Percentiles rank a stretch among this genome's conserved stretches.
These are phyloP conservation scores for Toxicodendron radicans DNA, from an alignment of 345 rosid species.

Conservation along the genomic window DNA sequence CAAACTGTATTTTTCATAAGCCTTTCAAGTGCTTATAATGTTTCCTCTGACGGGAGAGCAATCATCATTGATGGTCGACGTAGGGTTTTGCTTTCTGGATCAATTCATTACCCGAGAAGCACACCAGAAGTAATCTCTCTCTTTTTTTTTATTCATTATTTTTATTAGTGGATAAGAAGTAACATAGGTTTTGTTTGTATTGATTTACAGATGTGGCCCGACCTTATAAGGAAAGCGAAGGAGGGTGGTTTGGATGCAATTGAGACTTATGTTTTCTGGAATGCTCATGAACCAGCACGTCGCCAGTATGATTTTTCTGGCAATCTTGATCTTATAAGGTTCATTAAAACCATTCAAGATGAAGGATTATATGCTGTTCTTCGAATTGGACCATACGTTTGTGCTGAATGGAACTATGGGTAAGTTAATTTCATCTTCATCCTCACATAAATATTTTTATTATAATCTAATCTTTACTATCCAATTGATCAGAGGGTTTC, in stretches of 20 bases:
- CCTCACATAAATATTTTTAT: too few species aligned
- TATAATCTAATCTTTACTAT: neutral
- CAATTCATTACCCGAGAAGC: conserved; percentile 70
- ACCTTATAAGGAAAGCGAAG: conserved; percentile 52
- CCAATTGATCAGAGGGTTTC: conserved; percentile 42
- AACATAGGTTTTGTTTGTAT: neutral
- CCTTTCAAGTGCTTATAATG: conserved; percentile 20
- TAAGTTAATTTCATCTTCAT: neutral
- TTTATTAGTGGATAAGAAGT: too few species aligned
- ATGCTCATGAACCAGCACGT: conserved; percentile 55
- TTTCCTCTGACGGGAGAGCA: conserved; percentile 48
- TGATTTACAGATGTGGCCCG: conserved; percentile 65
- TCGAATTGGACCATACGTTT: conserved; percentile 72
- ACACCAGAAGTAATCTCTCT: conserved; percentile 41
- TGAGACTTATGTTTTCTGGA: conserved; percentile 75
- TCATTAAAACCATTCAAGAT: conserved; percentile 52
- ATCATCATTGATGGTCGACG: conserved; percentile 54
- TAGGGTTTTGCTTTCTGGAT: conserved; percentile 57
- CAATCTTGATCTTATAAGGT: conserved; percentile 53
- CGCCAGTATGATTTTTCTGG: conserved; percentile 53
- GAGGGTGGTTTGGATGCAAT: conserved; percentile 65
- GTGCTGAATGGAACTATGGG: conserved; percentile 78
- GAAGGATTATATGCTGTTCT: conserved; percentile 55
- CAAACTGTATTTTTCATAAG: neutral
- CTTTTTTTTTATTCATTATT: neutral